phyloP scores from a whole-genome alignment of 805 yeast genomes.

The Candida berthetii region DNA sequence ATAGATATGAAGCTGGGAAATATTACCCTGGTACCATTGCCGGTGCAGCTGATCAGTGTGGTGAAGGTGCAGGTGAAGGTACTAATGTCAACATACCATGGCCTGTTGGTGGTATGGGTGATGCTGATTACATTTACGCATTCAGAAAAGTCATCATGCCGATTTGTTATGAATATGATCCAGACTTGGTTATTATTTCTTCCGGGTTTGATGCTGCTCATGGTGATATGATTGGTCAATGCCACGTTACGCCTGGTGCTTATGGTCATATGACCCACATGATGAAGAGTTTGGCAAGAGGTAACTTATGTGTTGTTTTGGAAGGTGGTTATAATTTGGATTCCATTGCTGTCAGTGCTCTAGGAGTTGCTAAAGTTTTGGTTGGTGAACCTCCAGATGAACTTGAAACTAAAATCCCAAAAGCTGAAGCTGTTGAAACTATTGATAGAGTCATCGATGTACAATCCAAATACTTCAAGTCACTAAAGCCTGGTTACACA shows the following conservation, averaged over 20 bases:
- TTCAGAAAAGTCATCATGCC: conserved; percentile 85
- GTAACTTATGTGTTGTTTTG: conserved; percentile 80
- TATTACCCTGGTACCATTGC: conserved; percentile 92
- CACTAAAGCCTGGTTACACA: conserved; percentile 62
- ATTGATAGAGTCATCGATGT: conserved; percentile 73
- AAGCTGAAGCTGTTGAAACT: conserved; percentile 69
- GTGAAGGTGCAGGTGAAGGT: conserved; percentile 85
- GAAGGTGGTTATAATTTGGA: conserved; percentile 98
- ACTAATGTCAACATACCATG: conserved; percentile 88
- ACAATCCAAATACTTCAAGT: conserved; percentile 86
- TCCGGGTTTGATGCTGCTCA: conserved; percentile 99
- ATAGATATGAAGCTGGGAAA: conserved; percentile 85
- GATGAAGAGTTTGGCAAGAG: conserved; percentile 82
- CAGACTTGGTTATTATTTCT: conserved; percentile 88
- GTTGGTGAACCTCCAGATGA: conserved; percentile 94
- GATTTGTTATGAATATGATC: conserved; percentile 79
- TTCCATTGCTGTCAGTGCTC: conserved; percentile 83
- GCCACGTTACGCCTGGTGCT: conserved; percentile 92
- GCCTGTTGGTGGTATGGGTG: conserved; percentile 88
- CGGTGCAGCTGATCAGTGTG: conserved; percentile 77
- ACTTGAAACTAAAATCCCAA: conserved; percentile 60
- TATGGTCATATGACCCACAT: conserved; percentile 95
- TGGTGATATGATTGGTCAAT: conserved; percentile 95
- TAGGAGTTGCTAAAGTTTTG: conserved; percentile 85
- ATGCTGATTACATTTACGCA: conserved; percentile 92